Conservation (phyloP, 768 basidiomycete species). For the Boletus rubescentipes region DNA sequence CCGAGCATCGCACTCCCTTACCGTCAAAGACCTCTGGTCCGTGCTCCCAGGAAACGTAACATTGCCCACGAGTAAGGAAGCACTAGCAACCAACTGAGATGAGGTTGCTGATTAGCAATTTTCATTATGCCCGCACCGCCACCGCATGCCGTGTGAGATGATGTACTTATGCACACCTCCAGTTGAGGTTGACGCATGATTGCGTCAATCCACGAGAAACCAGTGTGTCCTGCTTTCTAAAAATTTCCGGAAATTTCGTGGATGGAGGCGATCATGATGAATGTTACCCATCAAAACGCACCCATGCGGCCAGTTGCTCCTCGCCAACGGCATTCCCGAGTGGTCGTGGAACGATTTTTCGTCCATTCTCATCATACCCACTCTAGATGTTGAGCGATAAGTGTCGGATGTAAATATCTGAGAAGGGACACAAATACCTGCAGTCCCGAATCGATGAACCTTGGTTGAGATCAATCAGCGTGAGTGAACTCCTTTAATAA, state of each 20-base stretch:
- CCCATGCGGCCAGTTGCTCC: slow-evolving; percentile 4
- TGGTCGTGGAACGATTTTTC: slow-evolving; percentile 15
- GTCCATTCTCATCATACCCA: slow-evolving; percentile 4
- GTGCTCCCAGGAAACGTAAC: slow-evolving; percentile 27
- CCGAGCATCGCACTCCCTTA: slow-evolving; percentile 21
- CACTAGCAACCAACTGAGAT: slow-evolving; percentile 29
- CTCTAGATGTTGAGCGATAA: not conserved
- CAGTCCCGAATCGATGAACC: slow-evolving; percentile 5
- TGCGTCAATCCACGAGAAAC: slow-evolving; percentile 23
- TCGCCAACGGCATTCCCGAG: slow-evolving; percentile 15
- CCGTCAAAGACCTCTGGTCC: slow-evolving; percentile 18
- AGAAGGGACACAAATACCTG: slow-evolving; percentile 3
- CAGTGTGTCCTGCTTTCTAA: not conserved
- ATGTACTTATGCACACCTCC: slow-evolving; percentile 17
- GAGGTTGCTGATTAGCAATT: slow-evolving; percentile 24
- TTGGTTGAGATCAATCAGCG: slow-evolving; percentile 1
- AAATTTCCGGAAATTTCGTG: not conserved
- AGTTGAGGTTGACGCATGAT: slow-evolving; percentile 17
- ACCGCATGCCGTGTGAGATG: slow-evolving; percentile 26
- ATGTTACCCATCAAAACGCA: slow-evolving; percentile 8
- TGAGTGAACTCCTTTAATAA: slow-evolving; percentile 1
- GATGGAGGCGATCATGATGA: not conserved
- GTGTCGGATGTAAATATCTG: not conserved
- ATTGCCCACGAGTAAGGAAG: slow-evolving; percentile 27
- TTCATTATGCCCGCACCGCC: slow-evolving; percentile 31